Base-by-base conservation (phyloP, 1,284 basidiomycete species). In the Amylostereum areolatum region DNA sequence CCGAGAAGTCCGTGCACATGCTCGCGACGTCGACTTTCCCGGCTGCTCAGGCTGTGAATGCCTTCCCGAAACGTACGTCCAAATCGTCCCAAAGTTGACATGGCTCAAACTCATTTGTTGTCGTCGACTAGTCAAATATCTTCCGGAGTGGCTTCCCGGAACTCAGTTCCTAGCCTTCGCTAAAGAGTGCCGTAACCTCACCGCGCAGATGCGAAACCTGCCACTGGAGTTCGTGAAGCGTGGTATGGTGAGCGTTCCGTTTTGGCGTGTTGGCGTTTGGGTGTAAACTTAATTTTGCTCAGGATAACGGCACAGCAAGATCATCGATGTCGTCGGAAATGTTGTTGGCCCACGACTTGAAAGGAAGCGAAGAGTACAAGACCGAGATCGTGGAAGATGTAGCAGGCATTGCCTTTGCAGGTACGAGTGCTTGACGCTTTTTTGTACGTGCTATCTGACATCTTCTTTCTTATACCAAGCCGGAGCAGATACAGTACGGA, bases 71-170 rank as follows among this genome's bases (percentile, higher is more conserved):
- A 18, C 18, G 18, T 18, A 18, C 18, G 18, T 18, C 18, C 18
- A 18, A 18, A 18, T 18, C 18, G 18, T 1, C 18, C 18, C 18
- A 18, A 18, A 18, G 18, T 18, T 18, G 18, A 18, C 18, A 18
- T 18, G 18, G 18, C 18, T 18, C 18, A n/a, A n/a, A n/a, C n/a
- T n/a, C n/a, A n/a, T n/a, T n/a, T n/a, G n/a, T 11, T 2, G 27
- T 40, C 10, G 18, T 11, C 18, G 3, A 27, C 25, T 24, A 52
- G 51, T 52, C 4, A 43, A 36, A 10, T 7, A 50, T 45, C 45
- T 52, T 3, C 51, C 51, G 3, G 51, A 42, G 27, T 52, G 51
- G 48, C 4, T 52, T 1, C 11, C 51, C 1, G 50, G 51, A 44
- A 25, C 50, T 0, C 45, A 40, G 31, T 52, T 46, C 10, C 46